Evolutionary conservation across 306 rosid species (phyloP).

Genomic region (Styphnolobium japonicum): DNA sequence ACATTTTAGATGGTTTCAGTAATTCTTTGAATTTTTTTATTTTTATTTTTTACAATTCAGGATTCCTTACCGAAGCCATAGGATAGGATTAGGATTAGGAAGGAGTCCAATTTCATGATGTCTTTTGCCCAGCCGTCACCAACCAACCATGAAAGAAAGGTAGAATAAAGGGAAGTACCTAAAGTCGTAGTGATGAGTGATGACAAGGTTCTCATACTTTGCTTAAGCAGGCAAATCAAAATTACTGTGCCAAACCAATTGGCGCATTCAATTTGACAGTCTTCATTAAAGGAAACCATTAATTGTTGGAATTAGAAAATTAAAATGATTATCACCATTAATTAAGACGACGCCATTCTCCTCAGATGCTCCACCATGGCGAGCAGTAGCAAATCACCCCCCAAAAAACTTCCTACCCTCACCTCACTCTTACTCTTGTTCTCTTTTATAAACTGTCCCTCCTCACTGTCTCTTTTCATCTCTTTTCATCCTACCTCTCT

Average conservation of each 20-base stretch:
- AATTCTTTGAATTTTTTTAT: no score
- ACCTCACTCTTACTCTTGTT: not conserved
- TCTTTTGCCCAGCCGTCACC: constrained; percentile 1
- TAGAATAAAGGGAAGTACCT: not conserved
- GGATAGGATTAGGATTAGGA: not conserved
- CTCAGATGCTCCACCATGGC: not conserved
- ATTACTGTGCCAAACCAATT: constrained; percentile 10
- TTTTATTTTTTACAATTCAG: not conserved
- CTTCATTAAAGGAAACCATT: not conserved
- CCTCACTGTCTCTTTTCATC: not conserved
- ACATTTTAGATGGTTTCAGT: not conserved
- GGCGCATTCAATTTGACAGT: not conserved
- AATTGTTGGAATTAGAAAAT: not conserved
- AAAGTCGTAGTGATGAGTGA: constrained; percentile 3
- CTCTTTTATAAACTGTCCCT: constrained; percentile 19
- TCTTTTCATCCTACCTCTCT: not conserved
- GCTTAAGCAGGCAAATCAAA: constrained; percentile 19
- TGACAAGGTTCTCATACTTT: constrained; percentile 21
- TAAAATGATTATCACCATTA: not conserved
- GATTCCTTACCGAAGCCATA: not conserved
- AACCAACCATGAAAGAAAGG: not conserved
- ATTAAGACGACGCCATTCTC: not conserved
- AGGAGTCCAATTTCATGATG: not conserved
- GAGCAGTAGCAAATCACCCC: not conserved
- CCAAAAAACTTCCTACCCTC: constrained; percentile 24